Conservation (phyloP, 2,329 filamentous ascomycete genomes). For the Blastomyces gilchristii region DNA sequence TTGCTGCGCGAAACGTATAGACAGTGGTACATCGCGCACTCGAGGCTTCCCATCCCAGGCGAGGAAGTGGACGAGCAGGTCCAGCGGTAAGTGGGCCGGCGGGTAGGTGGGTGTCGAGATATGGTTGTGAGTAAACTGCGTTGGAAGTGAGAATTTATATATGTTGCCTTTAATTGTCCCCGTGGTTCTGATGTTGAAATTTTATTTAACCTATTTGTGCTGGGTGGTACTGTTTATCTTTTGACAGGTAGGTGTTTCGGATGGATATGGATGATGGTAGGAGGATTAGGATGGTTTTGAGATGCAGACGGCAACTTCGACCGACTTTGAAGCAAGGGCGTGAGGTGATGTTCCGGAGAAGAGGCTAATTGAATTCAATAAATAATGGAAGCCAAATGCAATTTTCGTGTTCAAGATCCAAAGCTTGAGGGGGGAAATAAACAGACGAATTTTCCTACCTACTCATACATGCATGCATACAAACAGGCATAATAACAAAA, state of each 20-base stretch:
- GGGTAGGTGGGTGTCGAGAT: slow-evolving; percentile 19
- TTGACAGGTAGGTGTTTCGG: slow-evolving; percentile 18
- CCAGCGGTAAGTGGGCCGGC: slow-evolving; percentile 12
- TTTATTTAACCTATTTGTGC: background rate
- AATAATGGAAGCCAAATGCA: background rate
- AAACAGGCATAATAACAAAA: background rate
- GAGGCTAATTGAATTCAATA: background rate
- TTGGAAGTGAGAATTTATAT: slow-evolving; percentile 18
- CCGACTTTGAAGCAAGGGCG: background rate
- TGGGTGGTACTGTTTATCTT: slow-evolving; percentile 13
- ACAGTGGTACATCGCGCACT: too few relatives aligned
- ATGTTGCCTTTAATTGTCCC: too few relatives aligned
- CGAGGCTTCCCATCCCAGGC: slow-evolving; percentile 17
- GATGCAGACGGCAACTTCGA: background rate
- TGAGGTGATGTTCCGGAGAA: background rate
- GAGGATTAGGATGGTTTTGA: background rate
- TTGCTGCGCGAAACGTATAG: too few relatives aligned
- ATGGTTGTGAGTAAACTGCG: slow-evolving; percentile 19
- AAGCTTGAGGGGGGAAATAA: background rate
- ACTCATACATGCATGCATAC: slow-evolving; percentile 4
- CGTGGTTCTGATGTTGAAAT: background rate
- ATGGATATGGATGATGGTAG: slow-evolving; percentile 8
- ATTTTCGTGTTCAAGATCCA: background rate
- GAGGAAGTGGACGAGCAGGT: slow-evolving; percentile 19
- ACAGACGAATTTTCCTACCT: background rate